phyloP scores from a whole-genome alignment of 1,139 yeast species.

The Meyerozyma smithsonii region DNA sequence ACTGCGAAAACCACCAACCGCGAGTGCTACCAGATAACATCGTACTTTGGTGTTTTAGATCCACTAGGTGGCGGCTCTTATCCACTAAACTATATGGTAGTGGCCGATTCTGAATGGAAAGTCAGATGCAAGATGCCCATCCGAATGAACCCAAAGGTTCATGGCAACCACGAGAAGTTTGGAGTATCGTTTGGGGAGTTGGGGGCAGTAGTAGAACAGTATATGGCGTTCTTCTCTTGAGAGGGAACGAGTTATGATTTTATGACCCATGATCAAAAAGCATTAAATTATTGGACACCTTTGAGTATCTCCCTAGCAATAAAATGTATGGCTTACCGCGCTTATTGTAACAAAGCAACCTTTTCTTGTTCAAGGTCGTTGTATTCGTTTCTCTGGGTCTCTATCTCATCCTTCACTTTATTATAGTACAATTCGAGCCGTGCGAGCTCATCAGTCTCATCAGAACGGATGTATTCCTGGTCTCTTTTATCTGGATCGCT shows the following conservation, averaged over 20 bases:
- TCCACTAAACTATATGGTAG: constrained; percentile 38
- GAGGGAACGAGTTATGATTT: not conserved
- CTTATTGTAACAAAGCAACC: constrained; percentile 36
- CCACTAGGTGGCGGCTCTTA: constrained; percentile 52
- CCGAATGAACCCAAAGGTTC: constrained; percentile 7
- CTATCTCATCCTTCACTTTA: constrained; percentile 56
- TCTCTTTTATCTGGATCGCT: constrained; percentile 38
- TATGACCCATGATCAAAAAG: too few relatives aligned
- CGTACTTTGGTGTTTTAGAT: constrained; percentile 28
- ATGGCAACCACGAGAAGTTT: constrained; percentile 14
- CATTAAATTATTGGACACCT: too few relatives aligned
- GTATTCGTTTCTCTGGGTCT: constrained; percentile 46
- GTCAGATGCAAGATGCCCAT: constrained; percentile 22
- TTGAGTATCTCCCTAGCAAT: too few relatives aligned
- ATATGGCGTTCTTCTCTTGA: constrained; percentile 11
- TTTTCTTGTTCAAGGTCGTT: constrained; percentile 48
- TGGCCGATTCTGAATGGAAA: constrained; percentile 23
- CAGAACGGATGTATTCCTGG: constrained; percentile 39
- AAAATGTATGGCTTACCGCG: too few relatives aligned
- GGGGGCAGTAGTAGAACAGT: constrained; percentile 20
- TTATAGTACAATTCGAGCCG: constrained; percentile 64
- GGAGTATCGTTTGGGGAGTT: constrained; percentile 19
- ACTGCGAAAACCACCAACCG: constrained; percentile 7
- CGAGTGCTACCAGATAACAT: constrained; percentile 18
- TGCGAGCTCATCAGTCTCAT: constrained; percentile 75